Evolutionary conservation across 2,329 filamentous ascomycete species (phyloP), one percentile per base, ranked within the genome.

Genomic region (Pseudohalonectria lignicola): DNA sequence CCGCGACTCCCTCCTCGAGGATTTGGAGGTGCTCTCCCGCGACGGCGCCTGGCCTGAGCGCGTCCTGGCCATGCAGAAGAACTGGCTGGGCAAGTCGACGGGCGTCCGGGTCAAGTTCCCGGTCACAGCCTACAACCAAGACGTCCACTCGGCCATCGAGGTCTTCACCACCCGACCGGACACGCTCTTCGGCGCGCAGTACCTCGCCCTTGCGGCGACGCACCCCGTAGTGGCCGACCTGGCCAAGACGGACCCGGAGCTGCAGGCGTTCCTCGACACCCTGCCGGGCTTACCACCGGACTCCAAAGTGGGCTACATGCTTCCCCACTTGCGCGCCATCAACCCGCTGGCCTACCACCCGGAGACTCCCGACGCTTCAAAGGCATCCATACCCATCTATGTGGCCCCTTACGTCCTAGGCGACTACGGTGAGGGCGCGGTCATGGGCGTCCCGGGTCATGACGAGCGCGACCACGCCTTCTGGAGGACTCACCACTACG

Each of bases 401-500:
- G 82, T 85, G 17, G 85, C 87, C 9, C 80, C 86, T 0, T 94
- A 94, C 52, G 87, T 94, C 10, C 66, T 93, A 5, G 82, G 81
- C 19, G 83, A 87, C 51, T 92, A 93, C 48, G 86, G 86, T 13
- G 82, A 87, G 47, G 86, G 86, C 1, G 86, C 86, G 9, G 82
- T 94, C 2, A 94, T 94, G 86, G 87, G 87, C 31, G 87, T 94
- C 7, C 87, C 87, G 0, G 87, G 79, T 2, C 87, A 94, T 52
- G 87, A 94, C 56, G 53, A 69, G 4, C 73, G 86, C 37, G 87
- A 94, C 49, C 68, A 83, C 56, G 72, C 74, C 2, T 94, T 94
- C 54, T 94, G 86, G 82, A 76, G 71, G 47, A 66, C 78, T 41
- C 86, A 93, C 46, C 65, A 71, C 21, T 64, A 67, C 5, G 64